Evolutionary conservation across 1,139 yeast species (phyloP).

Genomic region (Nakaseomyces sp.): DNA sequence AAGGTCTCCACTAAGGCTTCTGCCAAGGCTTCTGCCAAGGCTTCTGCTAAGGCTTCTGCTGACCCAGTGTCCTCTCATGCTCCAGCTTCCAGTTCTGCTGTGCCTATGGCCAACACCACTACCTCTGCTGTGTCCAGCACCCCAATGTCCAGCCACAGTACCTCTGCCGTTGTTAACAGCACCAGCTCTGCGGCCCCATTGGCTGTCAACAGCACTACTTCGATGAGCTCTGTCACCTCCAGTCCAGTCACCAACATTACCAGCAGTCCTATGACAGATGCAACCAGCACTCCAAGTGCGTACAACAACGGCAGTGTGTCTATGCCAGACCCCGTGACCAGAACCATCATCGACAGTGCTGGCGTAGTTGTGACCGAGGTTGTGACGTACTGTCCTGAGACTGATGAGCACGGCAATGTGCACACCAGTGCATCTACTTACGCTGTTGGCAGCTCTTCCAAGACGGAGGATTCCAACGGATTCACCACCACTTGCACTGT

Average conservation of each 20-base stretch:
- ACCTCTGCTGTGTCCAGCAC: not conserved
- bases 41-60: too few relatives aligned
- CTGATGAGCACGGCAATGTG: constrained; percentile 1
- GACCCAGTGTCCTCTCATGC: too few relatives aligned
- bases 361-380: constrained; percentile 3
- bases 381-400: constrained; percentile 3
- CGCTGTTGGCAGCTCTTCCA: constrained; percentile 2
- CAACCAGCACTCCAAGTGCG: not conserved
- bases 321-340: constrained; percentile 1
- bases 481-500: not conserved
- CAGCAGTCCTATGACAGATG: too few relatives aligned
- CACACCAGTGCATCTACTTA: constrained; percentile 1
- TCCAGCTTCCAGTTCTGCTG: constrained; percentile 23
- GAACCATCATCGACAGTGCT: not conserved
- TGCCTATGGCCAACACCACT: not conserved
- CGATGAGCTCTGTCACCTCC: not conserved
- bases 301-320: constrained; percentile 1
- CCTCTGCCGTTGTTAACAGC: not conserved
- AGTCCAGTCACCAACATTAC: not conserved
- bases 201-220: not conserved
- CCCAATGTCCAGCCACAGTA: too few relatives aligned
- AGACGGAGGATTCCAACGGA: not conserved
- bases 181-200: not conserved
- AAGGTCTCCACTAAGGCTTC: not conserved
- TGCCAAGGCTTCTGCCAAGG: too few relatives aligned